Conservation (phyloP, 768 basidiomycete genomes). For the Calocybe cyanea region DNA sequence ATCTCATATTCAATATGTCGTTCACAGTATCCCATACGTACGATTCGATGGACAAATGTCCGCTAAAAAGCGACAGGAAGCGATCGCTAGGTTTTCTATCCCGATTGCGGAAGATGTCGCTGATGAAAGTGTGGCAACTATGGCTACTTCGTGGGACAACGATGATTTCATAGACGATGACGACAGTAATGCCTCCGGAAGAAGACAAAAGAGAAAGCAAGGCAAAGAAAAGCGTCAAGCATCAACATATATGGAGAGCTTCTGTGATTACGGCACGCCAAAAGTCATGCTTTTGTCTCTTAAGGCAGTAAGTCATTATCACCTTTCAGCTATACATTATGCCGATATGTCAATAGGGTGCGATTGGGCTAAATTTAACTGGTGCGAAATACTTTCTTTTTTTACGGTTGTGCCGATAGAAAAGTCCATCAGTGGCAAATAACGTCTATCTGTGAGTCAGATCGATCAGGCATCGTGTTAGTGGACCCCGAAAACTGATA, state of each 20-base stretch:
- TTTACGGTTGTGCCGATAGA: too few relatives aligned
- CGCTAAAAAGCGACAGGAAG: conserved; percentile 73
- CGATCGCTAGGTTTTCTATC: conserved; percentile 69
- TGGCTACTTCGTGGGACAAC: conserved; percentile 28
- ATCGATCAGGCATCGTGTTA: too few relatives aligned
- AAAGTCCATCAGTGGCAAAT: conserved; percentile 62
- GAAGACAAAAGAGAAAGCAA: conserved; percentile 20
- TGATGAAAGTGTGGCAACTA: conserved; percentile 1
- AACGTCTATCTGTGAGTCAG: conserved; percentile 67
- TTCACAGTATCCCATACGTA: conserved; percentile 62
- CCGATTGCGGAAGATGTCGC: conserved; percentile 40
- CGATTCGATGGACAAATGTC: conserved; percentile 87
- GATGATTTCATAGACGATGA: conserved; percentile 28
- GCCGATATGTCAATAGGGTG: conserved; percentile 42
- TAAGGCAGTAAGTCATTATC: conserved; percentile 49
- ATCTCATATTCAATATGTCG: not conserved
- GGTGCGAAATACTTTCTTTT: conserved; percentile 26
- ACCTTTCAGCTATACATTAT: not conserved
- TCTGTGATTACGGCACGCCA: conserved; percentile 43
- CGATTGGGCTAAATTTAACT: conserved; percentile 83
- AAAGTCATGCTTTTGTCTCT: conserved; percentile 84
- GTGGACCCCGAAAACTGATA: not conserved
- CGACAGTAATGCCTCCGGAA: conserved; percentile 21
- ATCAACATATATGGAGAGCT: not conserved
- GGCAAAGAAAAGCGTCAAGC: conserved; percentile 35